phyloP scores from a whole-genome alignment of 2,329 filamentous ascomycete genomes.

The Colletotrichum sp. region DNA sequence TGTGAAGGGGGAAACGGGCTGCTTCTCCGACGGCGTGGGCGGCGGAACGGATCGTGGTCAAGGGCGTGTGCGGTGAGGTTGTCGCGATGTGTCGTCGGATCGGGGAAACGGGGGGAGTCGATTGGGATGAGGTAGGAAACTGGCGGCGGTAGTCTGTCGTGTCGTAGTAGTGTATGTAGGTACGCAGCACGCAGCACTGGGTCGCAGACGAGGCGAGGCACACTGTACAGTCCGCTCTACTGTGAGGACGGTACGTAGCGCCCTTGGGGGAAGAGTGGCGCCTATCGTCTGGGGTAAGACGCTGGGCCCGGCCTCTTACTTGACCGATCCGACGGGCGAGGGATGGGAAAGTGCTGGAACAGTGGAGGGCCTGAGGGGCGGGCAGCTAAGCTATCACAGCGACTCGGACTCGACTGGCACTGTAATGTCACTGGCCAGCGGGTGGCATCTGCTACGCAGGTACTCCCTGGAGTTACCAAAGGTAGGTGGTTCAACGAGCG shows the following conservation, averaged over 20 bases:
- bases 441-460: not conserved
- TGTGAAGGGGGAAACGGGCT: not conserved
- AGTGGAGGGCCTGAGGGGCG: not conserved
- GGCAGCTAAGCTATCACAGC: not conserved
- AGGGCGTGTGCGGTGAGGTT: not conserved
- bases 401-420: not conserved
- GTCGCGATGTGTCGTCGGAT: slow-evolving; percentile 18
- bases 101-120: not conserved
- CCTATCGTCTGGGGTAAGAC: slow-evolving; percentile 16
- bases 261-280: slow-evolving; percentile 5
- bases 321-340: slow-evolving; percentile 3
- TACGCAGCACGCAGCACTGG: slow-evolving; percentile 3
- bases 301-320: slow-evolving; percentile 3
- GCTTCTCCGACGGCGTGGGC: not conserved
- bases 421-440: not conserved
- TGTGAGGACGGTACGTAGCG: slow-evolving; percentile 9
- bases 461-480: not conserved
- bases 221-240: slow-evolving; percentile 13
- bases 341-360: not conserved
- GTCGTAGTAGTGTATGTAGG: not conserved
- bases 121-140: slow-evolving; percentile 8
- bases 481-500: not conserved
- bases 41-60: not conserved
- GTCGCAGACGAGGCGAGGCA: slow-evolving; percentile 9
- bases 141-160: slow-evolving; percentile 1